Conservation (phyloP, 495 filamentous ascomycete species). For the Extremus antarcticus region DNA sequence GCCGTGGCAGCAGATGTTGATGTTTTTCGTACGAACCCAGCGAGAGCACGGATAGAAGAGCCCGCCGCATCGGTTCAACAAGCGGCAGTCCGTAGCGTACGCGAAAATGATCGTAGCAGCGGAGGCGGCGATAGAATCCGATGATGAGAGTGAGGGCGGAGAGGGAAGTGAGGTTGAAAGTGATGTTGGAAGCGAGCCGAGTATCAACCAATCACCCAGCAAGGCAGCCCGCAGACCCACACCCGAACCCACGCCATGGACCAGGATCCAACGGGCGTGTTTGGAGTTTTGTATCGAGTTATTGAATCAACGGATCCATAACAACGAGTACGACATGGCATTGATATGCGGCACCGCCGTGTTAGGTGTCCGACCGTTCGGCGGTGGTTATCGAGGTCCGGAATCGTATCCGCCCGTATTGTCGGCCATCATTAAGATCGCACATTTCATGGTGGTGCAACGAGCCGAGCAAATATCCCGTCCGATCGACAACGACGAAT, state of each 20-base stretch:
- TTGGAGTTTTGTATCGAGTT: slow-evolving; percentile 10
- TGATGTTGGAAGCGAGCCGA: not conserved
- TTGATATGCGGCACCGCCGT: slow-evolving; percentile 12
- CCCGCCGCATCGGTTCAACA: slow-evolving; percentile 11
- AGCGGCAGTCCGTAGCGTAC: not conserved
- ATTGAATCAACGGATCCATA: slow-evolving; percentile 8
- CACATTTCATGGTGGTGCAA: slow-evolving; percentile 15
- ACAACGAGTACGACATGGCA: slow-evolving; percentile 11
- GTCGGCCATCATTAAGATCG: slow-evolving; percentile 15
- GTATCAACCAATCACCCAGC: too few species aligned
- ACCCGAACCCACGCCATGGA: not conserved
- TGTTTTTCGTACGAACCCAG: slow-evolving; percentile 14
- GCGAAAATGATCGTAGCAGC: not conserved
- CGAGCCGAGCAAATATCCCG: slow-evolving; percentile 2
- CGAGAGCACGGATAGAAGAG: slow-evolving; percentile 6
- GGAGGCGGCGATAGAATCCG: not conserved
- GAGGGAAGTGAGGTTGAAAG: not conserved
- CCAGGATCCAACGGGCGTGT: not conserved
- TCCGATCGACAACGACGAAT: not conserved
- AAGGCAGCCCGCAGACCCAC: too few species aligned
- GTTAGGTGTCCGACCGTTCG: slow-evolving; percentile 5
- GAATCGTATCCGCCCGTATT: slow-evolving; percentile 9
- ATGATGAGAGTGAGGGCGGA: not conserved
- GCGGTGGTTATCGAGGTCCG: not conserved
- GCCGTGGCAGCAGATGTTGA: slow-evolving; percentile 14